phyloP scores from a whole-genome alignment of 2,329 filamentous ascomycete genomes.

The Curvularia lunata region DNA sequence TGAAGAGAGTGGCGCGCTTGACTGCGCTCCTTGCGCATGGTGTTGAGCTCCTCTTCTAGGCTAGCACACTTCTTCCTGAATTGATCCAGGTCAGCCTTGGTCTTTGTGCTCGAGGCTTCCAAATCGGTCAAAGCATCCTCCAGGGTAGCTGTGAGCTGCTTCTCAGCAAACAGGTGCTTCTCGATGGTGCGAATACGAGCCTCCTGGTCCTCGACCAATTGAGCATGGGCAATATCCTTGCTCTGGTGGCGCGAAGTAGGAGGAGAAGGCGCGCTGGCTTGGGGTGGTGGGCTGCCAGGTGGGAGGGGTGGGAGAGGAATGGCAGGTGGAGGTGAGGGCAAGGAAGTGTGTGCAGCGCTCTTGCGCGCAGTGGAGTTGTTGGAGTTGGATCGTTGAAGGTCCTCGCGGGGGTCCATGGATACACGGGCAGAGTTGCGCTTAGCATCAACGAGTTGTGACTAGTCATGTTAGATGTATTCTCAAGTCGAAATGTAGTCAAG shows the following conservation, averaged over 20 bases:
- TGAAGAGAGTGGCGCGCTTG: conserved; percentile 73
- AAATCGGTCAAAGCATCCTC: conserved; percentile 96
- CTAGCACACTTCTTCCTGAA: conserved; percentile 87
- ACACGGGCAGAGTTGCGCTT: conserved; percentile 57
- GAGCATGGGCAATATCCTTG: conserved; percentile 78
- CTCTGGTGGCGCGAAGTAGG: conserved; percentile 74
- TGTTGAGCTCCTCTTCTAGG: conserved; percentile 73
- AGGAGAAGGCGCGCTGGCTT: conserved; percentile 63
- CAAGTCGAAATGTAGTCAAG: not conserved
- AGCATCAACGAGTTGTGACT: conserved; percentile 68
- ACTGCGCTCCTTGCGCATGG: conserved; percentile 65
- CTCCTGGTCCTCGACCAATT: conserved; percentile 93
- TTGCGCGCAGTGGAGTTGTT: conserved; percentile 78
- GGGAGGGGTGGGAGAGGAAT: conserved; percentile 96
- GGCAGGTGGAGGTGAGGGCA: conserved; percentile 92
- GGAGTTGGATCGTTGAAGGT: conserved; percentile 63
- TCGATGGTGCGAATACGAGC: conserved; percentile 93
- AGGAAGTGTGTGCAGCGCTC: conserved; percentile 78
- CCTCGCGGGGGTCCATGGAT: conserved; percentile 54
- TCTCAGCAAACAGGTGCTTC: conserved; percentile 94
- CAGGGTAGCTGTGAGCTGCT: conserved; percentile 91
- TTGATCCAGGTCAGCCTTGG: conserved; percentile 85
- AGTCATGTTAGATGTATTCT: conserved; percentile 34
- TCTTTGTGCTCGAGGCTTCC: conserved; percentile 88
- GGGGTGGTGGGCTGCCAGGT: conserved; percentile 50